Conservation (phyloP, 2,329 filamentous ascomycete species). For the Venturia effusa region DNA sequence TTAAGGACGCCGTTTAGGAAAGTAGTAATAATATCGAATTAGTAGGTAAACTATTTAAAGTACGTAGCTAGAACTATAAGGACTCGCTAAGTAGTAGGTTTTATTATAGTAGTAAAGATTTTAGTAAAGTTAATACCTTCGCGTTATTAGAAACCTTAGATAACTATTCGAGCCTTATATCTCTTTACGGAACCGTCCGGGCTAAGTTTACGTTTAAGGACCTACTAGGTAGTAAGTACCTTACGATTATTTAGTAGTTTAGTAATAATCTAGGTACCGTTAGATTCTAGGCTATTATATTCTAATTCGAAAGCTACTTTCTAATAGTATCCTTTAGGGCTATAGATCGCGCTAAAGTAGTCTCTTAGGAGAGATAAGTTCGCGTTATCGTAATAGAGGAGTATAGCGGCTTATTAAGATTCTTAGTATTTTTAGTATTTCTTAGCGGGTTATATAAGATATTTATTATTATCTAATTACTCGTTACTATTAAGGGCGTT, state of each 20-base stretch:
- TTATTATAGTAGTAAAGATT: slow-evolving; percentile 19
- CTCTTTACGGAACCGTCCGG: slow-evolving; percentile 14
- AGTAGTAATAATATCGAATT: slow-evolving; percentile 24
- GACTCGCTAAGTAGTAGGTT: slow-evolving; percentile 18
- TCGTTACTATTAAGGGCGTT: neutral
- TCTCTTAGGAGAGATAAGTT: neutral
- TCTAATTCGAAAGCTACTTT: slow-evolving; percentile 2
- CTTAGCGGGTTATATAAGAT: neutral
- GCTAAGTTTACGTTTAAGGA: slow-evolving; percentile 18
- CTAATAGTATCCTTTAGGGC: neutral
- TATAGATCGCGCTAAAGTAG: neutral
- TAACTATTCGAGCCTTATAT: slow-evolving; percentile 20
- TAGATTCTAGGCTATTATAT: slow-evolving; percentile 14
- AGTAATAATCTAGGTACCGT: slow-evolving; percentile 15
- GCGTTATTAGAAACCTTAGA: slow-evolving; percentile 19
- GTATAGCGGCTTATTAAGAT: neutral
- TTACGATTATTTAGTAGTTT: slow-evolving; percentile 5
- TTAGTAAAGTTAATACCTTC: slow-evolving; percentile 20
- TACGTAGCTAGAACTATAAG: slow-evolving; percentile 18
- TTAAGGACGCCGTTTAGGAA: slow-evolving; percentile 22
- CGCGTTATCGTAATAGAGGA: neutral
- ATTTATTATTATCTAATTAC: slow-evolving; percentile 3
- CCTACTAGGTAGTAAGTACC: slow-evolving; percentile 15
- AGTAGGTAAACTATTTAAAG: slow-evolving; percentile 17
- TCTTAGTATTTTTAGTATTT: neutral